phyloP scores from a whole-genome alignment of 352 stramenopile species.

The Pythium utonaiense region DNA sequence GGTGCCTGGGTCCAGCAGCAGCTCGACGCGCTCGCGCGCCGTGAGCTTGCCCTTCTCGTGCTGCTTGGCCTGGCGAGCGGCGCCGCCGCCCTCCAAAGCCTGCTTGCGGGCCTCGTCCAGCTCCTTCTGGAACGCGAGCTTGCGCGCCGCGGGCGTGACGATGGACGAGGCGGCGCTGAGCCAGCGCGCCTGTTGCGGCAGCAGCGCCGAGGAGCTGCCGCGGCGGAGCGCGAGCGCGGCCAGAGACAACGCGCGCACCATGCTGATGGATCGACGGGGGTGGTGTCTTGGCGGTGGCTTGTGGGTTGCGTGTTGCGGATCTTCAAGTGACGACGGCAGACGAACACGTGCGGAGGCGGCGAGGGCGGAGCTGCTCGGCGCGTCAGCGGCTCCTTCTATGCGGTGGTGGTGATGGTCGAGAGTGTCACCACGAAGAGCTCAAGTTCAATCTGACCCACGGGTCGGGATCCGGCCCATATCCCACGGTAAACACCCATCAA shows the following conservation, averaged over 20 bases:
- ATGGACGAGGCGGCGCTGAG: constrained; percentile 40
- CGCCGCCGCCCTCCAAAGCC: constrained; percentile 87
- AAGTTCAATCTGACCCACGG: constrained; percentile 24
- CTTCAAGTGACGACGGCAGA: constrained; percentile 7
- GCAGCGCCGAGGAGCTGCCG: constrained; percentile 7
- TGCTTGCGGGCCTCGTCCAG: constrained; percentile 62
- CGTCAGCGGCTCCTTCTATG: constrained; percentile 8
- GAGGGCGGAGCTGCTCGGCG: neutral
- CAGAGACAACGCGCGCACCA: constrained; percentile 19
- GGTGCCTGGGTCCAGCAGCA: constrained; percentile 94
- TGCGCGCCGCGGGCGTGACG: constrained; percentile 58
- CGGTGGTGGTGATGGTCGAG: neutral
- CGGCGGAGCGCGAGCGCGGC: constrained; percentile 6
- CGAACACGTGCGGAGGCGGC: neutral
- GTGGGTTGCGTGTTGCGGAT: neutral
- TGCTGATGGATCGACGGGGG: neutral
- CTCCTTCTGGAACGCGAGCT: constrained; percentile 69
- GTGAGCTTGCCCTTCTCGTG: constrained; percentile 96
- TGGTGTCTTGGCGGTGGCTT: too few species aligned
- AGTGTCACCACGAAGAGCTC: constrained; percentile 1
- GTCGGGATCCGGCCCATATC: neutral
- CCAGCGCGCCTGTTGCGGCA: constrained; percentile 35
- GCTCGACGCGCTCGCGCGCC: constrained; percentile 92
- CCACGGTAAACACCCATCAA: neutral
- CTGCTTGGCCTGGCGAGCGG: constrained; percentile 83